Percentiles rank a stretch among this genome's conserved stretches.
These are phyloP conservation scores for Fusarium mangiferae DNA, from an alignment of 2,329 filamentous ascomycete genomes.

Conservation along the genomic window DNA sequence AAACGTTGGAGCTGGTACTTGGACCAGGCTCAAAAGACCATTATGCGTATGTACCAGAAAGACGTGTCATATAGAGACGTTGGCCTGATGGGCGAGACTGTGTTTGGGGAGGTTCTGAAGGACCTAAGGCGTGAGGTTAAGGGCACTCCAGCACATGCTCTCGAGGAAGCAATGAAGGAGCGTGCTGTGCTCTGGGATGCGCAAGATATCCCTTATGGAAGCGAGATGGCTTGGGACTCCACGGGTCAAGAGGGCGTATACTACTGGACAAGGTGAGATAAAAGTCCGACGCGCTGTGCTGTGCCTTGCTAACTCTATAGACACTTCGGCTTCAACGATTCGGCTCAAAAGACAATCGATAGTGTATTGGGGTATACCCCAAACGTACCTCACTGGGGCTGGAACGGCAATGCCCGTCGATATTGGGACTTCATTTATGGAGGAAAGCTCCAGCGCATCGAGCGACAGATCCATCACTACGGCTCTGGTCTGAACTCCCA, in stretches of 20 bases:
- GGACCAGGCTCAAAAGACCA: slow-evolving; percentile 62
- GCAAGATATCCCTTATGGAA: slow-evolving; percentile 64
- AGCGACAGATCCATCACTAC: slow-evolving; percentile 66
- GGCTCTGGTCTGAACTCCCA: slow-evolving; percentile 68
- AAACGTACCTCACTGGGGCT: slow-evolving; percentile 69
- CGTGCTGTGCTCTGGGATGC: slow-evolving; percentile 62
- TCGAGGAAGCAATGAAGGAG: slow-evolving; percentile 59
- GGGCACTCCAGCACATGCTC: slow-evolving; percentile 49
- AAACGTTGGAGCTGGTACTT: slow-evolving; percentile 66
- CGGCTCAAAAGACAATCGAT: slow-evolving; percentile 60
- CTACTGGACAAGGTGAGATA: slow-evolving; percentile 61
- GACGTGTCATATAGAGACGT: slow-evolving; percentile 57
- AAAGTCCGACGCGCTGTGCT: accelerated
- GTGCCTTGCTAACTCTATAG: slow-evolving; percentile 30
- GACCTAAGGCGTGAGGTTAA: slow-evolving; percentile 62
- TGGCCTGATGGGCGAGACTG: slow-evolving; percentile 69
- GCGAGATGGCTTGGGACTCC: slow-evolving; percentile 72
- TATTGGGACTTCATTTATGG: slow-evolving; percentile 69
- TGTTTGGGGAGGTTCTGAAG: slow-evolving; percentile 62
- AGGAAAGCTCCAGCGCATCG: slow-evolving; percentile 55
- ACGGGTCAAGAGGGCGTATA: slow-evolving; percentile 71
- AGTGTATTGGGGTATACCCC: slow-evolving; percentile 67
- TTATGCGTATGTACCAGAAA: slow-evolving; percentile 51
- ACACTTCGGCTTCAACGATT: slow-evolving; percentile 60
- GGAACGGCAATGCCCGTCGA: slow-evolving; percentile 68